Percentiles rank a stretch among this genome's conserved stretches.
These are phyloP conservation scores for Tuber umbilicatum DNA, from an alignment of 495 filamentous ascomycete genomes.

Conservation along the genomic window DNA sequence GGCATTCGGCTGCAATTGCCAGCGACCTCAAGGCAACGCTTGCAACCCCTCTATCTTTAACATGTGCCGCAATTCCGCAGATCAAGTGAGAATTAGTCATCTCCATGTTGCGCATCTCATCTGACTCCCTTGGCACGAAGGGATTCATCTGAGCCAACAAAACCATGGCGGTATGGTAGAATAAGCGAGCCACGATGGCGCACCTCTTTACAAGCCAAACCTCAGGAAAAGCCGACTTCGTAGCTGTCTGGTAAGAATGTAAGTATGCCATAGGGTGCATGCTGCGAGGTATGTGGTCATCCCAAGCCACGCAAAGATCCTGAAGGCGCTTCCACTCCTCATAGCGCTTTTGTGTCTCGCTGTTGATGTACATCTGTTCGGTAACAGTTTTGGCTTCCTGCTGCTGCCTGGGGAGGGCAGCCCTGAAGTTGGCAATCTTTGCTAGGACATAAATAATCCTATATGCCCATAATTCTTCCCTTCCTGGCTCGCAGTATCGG, in stretches of 20 bases:
- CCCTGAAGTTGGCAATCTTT: constrained; percentile 78
- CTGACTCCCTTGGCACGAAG: constrained; percentile 48
- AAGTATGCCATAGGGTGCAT: constrained; percentile 82
- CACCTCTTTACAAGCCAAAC: constrained; percentile 83
- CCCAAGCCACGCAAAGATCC: constrained; percentile 73
- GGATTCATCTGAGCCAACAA: constrained; percentile 78
- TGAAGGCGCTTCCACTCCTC: constrained; percentile 73
- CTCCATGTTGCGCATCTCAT: constrained; percentile 63
- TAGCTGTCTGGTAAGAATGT: constrained; percentile 58
- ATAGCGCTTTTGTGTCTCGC: constrained; percentile 53
- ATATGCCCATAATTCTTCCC: constrained; percentile 86
- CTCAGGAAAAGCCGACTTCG: constrained; percentile 74
- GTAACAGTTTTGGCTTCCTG: constrained; percentile 55
- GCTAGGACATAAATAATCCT: constrained; percentile 84
- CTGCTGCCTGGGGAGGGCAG: constrained; percentile 46
- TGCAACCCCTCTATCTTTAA: constrained; percentile 70
- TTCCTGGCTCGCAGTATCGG: constrained; percentile 45
- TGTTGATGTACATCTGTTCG: constrained; percentile 50
- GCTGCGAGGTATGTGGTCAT: constrained; percentile 64
- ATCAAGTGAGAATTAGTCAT: constrained; percentile 68
- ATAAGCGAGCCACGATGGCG: constrained; percentile 73
- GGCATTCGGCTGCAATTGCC: constrained; percentile 67
- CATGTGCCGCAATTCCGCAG: constrained; percentile 80
- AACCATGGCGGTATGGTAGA: constrained; percentile 80
- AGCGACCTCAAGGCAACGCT: constrained; percentile 71